phyloP scores from a whole-genome alignment of 805 yeast genomes.

The Candida oleophila region DNA sequence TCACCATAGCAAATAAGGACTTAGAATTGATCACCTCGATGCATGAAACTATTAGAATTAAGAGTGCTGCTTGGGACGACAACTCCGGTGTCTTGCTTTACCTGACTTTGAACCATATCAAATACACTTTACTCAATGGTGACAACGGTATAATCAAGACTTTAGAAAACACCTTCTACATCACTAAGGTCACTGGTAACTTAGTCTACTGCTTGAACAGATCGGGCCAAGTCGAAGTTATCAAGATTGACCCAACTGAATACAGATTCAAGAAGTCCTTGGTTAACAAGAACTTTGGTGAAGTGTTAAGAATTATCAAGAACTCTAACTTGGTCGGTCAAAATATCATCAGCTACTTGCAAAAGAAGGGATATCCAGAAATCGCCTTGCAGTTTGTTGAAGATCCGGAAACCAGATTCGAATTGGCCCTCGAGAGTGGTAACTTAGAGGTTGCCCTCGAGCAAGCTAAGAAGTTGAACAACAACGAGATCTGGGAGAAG shows the following conservation, averaged over 20 bases:
- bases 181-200: conserved; percentile 67
- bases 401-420: conserved; percentile 95
- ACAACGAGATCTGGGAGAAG: conserved; percentile 70
- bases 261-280: conserved; percentile 93
- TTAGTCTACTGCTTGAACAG: conserved; percentile 81
- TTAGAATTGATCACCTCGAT: conserved; percentile 76
- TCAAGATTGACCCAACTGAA: conserved; percentile 92
- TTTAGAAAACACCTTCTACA: conserved; percentile 81
- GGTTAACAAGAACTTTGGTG: conserved; percentile 84
- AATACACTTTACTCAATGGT: conserved; percentile 89
- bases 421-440: conserved; percentile 91
- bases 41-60: conserved; percentile 96
- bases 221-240: conserved; percentile 75
- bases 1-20: conserved; percentile 80
- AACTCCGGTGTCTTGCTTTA: conserved; percentile 78
- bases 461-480: conserved; percentile 79
- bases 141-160: conserved; percentile 95
- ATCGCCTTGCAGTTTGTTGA: conserved; percentile 95
- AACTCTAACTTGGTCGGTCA: conserved; percentile 94
- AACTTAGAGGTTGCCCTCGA: conserved; percentile 81
- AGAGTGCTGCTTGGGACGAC: conserved; percentile 98
- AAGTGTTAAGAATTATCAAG: conserved; percentile 85
- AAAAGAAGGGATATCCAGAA: conserved; percentile 95
- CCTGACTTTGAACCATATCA: conserved; percentile 93
- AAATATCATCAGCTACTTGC: conserved; percentile 91